Conservation (phyloP, 2,329 filamentous ascomycete genomes). For the Venturiaceae sp. region DNA sequence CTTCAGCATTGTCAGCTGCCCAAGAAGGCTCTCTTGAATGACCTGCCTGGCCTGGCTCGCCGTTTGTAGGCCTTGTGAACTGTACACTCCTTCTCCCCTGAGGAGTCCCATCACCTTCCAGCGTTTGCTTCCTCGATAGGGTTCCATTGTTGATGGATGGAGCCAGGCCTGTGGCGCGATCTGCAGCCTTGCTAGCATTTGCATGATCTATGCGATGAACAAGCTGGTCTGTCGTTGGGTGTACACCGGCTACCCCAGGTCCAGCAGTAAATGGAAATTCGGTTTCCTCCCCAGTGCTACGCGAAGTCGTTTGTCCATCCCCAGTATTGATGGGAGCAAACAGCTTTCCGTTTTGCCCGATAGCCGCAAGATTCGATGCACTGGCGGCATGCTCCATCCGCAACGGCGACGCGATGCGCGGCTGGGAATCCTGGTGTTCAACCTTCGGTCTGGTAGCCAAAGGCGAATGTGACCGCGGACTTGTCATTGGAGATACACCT, state of each 20-base stretch:
- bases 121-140: conserved; percentile 4
- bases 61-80: conserved; percentile 46
- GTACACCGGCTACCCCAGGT: conserved; percentile 12
- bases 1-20: conserved; percentile 53
- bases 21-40: conserved; percentile 56
- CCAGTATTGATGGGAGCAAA: neutral
- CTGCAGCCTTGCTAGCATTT: conserved; percentile 12
- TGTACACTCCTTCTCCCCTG: conserved; percentile 60
- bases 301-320: neutral
- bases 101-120: conserved; percentile 23
- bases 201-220: conserved; percentile 10
- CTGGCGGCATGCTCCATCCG: conserved; percentile 16
- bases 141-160: conserved; percentile 3
- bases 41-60: conserved; percentile 28
- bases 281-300: neutral
- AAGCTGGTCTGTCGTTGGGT: conserved; percentile 14
- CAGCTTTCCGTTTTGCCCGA: neutral
- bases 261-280: conserved; percentile 26
- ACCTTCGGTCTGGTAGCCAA: conserved; percentile 9
- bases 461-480: conserved; percentile 13
- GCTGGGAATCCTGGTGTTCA: neutral
- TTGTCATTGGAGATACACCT: conserved; percentile 26
- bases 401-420: conserved; percentile 15
- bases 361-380: conserved; percentile 3
- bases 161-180: conserved; percentile 13